phyloP scores from a whole-genome alignment of 352 stramenopile species.

The Halophytophthora polymorphica region DNA sequence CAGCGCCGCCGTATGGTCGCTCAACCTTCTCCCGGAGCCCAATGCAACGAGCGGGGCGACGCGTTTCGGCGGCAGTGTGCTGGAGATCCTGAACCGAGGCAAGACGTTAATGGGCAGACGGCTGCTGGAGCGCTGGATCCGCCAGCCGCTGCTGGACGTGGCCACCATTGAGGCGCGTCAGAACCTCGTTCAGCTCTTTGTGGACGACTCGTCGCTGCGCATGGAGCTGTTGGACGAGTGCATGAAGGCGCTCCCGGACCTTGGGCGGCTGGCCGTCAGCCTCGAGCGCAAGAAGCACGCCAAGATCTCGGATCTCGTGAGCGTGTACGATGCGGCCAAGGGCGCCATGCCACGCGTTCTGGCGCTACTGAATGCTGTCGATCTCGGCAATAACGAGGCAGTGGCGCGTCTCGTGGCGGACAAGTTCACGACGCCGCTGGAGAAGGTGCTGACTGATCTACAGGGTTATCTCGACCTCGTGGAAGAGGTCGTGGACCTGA shows the following conservation, averaged over 20 bases:
- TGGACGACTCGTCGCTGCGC: constrained; percentile 84
- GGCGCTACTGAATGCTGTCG: constrained; percentile 35
- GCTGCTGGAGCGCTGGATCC: constrained; percentile 95
- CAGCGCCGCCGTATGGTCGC: constrained; percentile 87
- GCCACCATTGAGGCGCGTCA: constrained; percentile 86
- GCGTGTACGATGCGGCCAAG: constrained; percentile 78
- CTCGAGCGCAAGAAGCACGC: constrained; percentile 72
- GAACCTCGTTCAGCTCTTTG: constrained; percentile 90
- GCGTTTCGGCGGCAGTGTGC: constrained; percentile 79
- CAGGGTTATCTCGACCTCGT: constrained; percentile 67
- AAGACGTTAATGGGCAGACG: constrained; percentile 93
- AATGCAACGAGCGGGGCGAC: constrained; percentile 32
- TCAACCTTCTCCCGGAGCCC: constrained; percentile 90
- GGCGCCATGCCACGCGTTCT: constrained; percentile 65
- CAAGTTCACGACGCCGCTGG: constrained; percentile 44
- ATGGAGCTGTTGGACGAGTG: constrained; percentile 88
- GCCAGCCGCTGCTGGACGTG: constrained; percentile 93
- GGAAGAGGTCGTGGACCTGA: constrained; percentile 82
- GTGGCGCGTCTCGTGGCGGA: constrained; percentile 36
- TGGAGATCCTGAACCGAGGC: constrained; percentile 93
- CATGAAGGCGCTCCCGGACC: constrained; percentile 82
- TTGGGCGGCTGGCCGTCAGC: constrained; percentile 62
- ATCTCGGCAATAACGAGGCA: constrained; percentile 23
- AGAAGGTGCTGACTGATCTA: constrained; percentile 65
- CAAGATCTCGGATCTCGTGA: constrained; percentile 80